Conservation (phyloP, 2,329 filamentous ascomycete species). For the Stenocarpella maydis region DNA sequence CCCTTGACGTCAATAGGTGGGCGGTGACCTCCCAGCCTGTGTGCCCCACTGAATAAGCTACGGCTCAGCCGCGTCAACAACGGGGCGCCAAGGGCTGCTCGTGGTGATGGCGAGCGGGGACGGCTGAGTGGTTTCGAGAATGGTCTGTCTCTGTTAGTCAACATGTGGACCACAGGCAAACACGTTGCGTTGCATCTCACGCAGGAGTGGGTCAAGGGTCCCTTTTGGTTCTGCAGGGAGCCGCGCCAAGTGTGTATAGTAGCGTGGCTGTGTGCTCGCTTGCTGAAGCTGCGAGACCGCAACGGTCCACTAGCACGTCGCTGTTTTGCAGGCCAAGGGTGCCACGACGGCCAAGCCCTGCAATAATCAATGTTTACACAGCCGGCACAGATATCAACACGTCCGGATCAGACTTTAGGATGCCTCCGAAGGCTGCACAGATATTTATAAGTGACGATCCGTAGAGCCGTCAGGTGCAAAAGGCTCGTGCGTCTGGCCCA, state of each 20-base stretch:
- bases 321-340: slow-evolving; percentile 17
- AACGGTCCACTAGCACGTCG: slow-evolving; percentile 6
- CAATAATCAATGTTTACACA: not conserved
- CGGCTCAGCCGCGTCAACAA: slow-evolving; percentile 25
- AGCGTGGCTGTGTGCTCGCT: slow-evolving; percentile 25
- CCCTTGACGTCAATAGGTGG: slow-evolving; percentile 19
- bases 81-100: slow-evolving; percentile 29
- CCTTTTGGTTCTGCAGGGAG: slow-evolving; percentile 12
- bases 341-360: slow-evolving; percentile 15
- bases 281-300: slow-evolving; percentile 22
- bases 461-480: slow-evolving; percentile 1
- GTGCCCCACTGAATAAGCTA: slow-evolving; percentile 25
- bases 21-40: slow-evolving; percentile 28
- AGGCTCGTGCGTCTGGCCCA: not conserved
- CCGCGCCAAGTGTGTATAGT: slow-evolving; percentile 21
- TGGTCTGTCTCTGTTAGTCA: slow-evolving; percentile 19
- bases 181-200: slow-evolving; percentile 21
- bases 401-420: not conserved
- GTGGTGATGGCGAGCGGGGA: slow-evolving; percentile 11
- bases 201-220: slow-evolving; percentile 21
- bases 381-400: not conserved
- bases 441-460: not conserved
- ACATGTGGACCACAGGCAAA: slow-evolving; percentile 10
- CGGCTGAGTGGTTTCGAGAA: slow-evolving; percentile 24
- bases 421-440: not conserved